Base-by-base conservation (phyloP, 2,329 filamentous ascomycete genomes). In the Exophiala calicioides region DNA sequence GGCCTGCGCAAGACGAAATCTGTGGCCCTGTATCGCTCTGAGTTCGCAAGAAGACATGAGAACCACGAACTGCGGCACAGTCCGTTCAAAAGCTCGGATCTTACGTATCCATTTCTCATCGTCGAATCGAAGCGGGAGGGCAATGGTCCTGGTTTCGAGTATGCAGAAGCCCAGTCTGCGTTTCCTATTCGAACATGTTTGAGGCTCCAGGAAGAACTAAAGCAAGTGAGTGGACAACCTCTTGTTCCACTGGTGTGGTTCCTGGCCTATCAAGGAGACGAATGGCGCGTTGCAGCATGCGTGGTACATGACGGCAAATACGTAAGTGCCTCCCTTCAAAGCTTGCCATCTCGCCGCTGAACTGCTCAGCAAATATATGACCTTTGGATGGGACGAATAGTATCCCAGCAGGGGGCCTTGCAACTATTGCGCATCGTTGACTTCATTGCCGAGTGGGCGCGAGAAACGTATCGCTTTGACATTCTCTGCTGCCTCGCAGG, bases 161-260 rank as follows among this genome's bases (percentile, higher is more conserved):
- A 12, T 16, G 16, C 16, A 10, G 8, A 34, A 19, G 5, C 5
- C 12, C 32, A 34, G 16, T 16, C 32, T 6, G 32, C 32, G 5
- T 19, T 34, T 16, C 8, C 32, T 8, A 34, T 34, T 19, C 7
- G 32, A 12, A 15, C 16, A 4, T 34, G 32, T 34, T 19, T 34
- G 32, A 34, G 5, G 32, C 7, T 34, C 5, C 32, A 34, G 15
- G 32, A 18, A 34, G 13, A 34, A 12, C 32, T 34, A 8, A 5
- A 18, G 15, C 7, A 6, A 19, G 7, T 15, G 7, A 15, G 12
- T 16, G 15, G 16, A 15, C 12, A 18, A 5, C 15, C 5, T 16
- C 32, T 34, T 6, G 8, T 15, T 16, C 32, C 32, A 3, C 32
- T 34, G 7, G 32, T 34, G 32, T 34, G 32, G 32, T 34, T 34